phyloP scores from a whole-genome alignment of 2,329 filamentous ascomycete species.

The Fusarium stilboides region DNA sequence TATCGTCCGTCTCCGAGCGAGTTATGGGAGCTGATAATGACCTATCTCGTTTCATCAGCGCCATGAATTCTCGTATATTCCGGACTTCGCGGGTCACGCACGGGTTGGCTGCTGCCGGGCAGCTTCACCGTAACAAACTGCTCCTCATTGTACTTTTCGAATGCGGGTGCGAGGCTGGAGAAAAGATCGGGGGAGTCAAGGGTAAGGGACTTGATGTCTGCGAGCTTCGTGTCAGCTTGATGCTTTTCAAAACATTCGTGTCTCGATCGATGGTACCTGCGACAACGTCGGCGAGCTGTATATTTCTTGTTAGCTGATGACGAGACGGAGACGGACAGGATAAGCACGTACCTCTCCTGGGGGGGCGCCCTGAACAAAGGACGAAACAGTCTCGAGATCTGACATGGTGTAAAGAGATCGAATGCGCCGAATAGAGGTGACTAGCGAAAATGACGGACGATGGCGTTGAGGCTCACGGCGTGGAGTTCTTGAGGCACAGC shows the following conservation, averaged over 20 bases:
- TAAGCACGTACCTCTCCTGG: conserved; percentile 86
- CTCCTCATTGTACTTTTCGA: conserved; percentile 96
- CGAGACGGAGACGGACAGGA: conserved; percentile 32
- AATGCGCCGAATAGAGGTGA: conserved; percentile 24
- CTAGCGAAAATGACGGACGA: conserved; percentile 21
- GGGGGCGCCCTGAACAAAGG: conserved; percentile 94
- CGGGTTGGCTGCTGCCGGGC: conserved; percentile 81
- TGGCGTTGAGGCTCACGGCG: conserved; percentile 42
- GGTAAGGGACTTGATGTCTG: conserved; percentile 92
- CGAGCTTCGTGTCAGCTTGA: conserved; percentile 42
- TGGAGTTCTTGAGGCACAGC: conserved; percentile 38
- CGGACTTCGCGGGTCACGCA: conserved; percentile 43
- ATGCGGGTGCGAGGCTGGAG: conserved; percentile 83
- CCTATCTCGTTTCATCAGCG: conserved; percentile 60
- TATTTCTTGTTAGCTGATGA: conserved; percentile 51
- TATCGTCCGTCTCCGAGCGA: conserved; percentile 85
- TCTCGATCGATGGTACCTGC: conserved; percentile 72
- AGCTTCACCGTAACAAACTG: conserved; percentile 92
- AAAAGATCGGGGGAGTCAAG: conserved; percentile 77
- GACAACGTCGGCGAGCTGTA: conserved; percentile 87
- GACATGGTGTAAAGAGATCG: conserved; percentile 52
- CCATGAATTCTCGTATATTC: neutral
- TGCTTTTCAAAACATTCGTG: neutral
- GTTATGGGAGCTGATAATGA: conserved; percentile 91
- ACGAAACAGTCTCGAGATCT: conserved; percentile 70